Percentiles rank a stretch among this genome's conserved stretches.
These are phyloP conservation scores for Hericium rajendrae DNA, from an alignment of 768 basidiomycete genomes.

Conservation along the genomic window DNA sequence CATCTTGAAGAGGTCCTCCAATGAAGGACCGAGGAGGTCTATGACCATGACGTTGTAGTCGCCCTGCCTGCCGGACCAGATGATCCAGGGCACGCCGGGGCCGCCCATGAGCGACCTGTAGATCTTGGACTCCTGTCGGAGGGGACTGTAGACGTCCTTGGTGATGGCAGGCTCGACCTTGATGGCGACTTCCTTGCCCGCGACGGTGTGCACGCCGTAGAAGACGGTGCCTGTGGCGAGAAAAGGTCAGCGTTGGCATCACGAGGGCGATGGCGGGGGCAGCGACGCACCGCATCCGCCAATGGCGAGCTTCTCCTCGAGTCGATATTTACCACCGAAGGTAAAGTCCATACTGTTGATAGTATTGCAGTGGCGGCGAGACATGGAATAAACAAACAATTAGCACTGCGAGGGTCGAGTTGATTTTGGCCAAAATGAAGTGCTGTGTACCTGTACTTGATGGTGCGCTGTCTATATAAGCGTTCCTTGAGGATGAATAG, in stretches of 20 bases:
- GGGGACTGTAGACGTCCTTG: constrained; percentile 39
- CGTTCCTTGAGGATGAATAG: too few species aligned
- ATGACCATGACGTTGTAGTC: constrained; percentile 98
- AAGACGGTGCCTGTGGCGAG: constrained; percentile 54
- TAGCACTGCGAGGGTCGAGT: background rate
- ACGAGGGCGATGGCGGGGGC: background rate
- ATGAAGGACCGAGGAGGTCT: constrained; percentile 85
- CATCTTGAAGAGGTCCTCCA: constrained; percentile 81
- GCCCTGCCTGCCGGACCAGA: constrained; percentile 86
- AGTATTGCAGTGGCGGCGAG: background rate
- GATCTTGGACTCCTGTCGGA: constrained; percentile 84
- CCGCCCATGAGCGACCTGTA: constrained; percentile 89
- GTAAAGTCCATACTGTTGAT: constrained; percentile 25
- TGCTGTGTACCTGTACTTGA: too few species aligned
- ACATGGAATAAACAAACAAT: background rate
- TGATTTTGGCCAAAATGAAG: background rate
- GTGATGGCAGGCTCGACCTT: constrained; percentile 64
- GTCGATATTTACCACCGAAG: constrained; percentile 69
- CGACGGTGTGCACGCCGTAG: constrained; percentile 68
- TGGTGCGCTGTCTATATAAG: too few species aligned
- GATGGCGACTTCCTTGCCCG: constrained; percentile 78
- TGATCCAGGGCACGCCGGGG: constrained; percentile 83
- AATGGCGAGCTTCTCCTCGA: constrained; percentile 73
- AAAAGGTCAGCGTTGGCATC: background rate
- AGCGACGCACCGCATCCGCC: constrained; percentile 60